Evolutionary conservation across 352 stramenopile genomes (phyloP).

Genomic region (Aphanomyces stellatus): DNA sequence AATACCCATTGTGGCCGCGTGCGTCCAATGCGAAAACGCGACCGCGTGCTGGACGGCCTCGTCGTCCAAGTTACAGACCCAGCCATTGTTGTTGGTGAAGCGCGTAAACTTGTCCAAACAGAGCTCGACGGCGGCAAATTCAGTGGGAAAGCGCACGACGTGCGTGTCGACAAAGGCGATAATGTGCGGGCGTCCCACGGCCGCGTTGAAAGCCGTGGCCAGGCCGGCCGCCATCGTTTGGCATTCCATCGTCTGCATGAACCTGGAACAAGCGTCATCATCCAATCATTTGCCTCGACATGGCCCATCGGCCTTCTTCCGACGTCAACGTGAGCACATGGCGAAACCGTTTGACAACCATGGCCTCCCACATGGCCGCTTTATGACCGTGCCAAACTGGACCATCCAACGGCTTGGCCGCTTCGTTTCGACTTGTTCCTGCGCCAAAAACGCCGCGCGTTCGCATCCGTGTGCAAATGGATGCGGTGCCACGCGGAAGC

Average conservation of each 20-base stretch:
- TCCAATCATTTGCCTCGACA: no score
- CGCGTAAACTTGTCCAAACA: constrained; percentile 15
- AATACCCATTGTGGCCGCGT: constrained; percentile 25
- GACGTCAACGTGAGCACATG: not conserved
- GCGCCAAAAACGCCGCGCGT: constrained; percentile 28
- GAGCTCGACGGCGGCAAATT: constrained; percentile 25
- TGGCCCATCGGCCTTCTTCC: constrained; percentile 10
- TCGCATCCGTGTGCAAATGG: constrained; percentile 35
- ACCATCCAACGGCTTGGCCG: no score
- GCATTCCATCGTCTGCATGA: constrained; percentile 31
- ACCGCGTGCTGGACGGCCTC: constrained; percentile 17
- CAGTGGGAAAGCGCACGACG: constrained; percentile 29
- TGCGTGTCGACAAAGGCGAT: constrained; percentile 24
- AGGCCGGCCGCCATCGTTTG: constrained; percentile 35
- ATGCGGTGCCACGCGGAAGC: constrained; percentile 27
- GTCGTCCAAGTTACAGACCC: constrained; percentile 9
- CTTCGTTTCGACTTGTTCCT: constrained; percentile 23
- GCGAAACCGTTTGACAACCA: constrained; percentile 36
- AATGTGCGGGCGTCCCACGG: constrained; percentile 14
- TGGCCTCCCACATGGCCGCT: not conserved
- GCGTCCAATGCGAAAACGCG: constrained; percentile 30
- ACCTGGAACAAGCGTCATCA: constrained; percentile 29
- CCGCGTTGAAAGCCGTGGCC: constrained; percentile 28
- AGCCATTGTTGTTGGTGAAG: constrained; percentile 35
- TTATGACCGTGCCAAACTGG: no score